phyloP scores from a whole-genome alignment of 2,329 filamentous ascomycete genomes.

The Zymoseptoria tritici region DNA sequence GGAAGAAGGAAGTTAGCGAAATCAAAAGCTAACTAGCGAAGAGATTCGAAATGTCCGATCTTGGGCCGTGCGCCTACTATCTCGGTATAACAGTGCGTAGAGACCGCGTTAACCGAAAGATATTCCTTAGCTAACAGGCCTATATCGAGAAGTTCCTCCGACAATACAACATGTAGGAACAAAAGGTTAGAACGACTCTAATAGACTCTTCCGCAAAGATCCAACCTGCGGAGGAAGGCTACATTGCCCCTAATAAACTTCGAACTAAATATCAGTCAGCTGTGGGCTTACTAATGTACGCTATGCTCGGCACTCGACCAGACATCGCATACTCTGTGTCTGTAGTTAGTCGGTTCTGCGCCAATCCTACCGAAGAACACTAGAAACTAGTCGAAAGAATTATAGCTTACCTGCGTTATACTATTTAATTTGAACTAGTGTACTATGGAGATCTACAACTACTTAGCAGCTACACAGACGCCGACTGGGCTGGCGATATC shows the following conservation, averaged over 20 bases:
- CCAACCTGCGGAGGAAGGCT: not conserved
- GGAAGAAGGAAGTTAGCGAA: slow-evolving; percentile 6
- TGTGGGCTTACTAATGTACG: too few species aligned
- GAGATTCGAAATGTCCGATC: slow-evolving; percentile 23
- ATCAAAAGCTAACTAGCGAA: slow-evolving; percentile 16
- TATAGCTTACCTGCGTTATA: slow-evolving; percentile 6
- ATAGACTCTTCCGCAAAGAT: slow-evolving; percentile 10
- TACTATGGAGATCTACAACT: slow-evolving; percentile 5
- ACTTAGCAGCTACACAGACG: slow-evolving; percentile 17
- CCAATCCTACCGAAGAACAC: slow-evolving; percentile 11
- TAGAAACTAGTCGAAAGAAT: slow-evolving; percentile 7
- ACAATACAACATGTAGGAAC: slow-evolving; percentile 6
- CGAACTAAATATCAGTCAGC: too few species aligned
- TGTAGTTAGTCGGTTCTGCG: slow-evolving; percentile 6
- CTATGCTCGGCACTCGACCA: slow-evolving; percentile 8
- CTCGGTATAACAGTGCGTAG: slow-evolving; percentile 21
- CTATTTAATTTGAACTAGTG: slow-evolving; percentile 6
- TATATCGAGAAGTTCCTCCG: slow-evolving; percentile 21
- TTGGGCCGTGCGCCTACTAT: slow-evolving; percentile 18
- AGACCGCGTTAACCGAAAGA: slow-evolving; percentile 7
- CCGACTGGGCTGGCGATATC: slow-evolving; percentile 14
- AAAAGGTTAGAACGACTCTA: slow-evolving; percentile 6
- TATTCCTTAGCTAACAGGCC: slow-evolving; percentile 15
- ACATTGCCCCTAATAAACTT: too few species aligned
- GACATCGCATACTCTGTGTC: slow-evolving; percentile 18